Conservation (phyloP, 2,329 filamentous ascomycete genomes). For the Septoria linicola region DNA sequence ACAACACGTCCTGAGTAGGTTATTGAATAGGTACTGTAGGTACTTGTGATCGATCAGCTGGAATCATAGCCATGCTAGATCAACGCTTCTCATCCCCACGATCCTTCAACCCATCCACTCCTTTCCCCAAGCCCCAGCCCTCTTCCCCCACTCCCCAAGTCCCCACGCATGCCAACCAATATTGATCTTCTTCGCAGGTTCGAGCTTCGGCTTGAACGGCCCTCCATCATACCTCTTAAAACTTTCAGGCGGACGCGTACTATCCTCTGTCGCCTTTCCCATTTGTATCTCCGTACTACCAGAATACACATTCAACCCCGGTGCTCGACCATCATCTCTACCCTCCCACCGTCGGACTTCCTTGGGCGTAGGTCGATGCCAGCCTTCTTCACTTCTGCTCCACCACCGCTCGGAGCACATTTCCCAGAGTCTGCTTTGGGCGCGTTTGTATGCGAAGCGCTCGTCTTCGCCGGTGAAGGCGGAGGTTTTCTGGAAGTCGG, state of each 20-base stretch:
- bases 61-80: background rate
- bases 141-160: conserved; percentile 54
- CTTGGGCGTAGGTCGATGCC: conserved; percentile 66
- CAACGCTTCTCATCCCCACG: conserved; percentile 38
- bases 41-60: no score
- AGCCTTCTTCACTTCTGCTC: conserved; percentile 57
- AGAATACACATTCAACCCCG: background rate
- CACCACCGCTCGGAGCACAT: conserved; percentile 75
- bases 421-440: conserved; percentile 76
- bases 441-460: conserved; percentile 76
- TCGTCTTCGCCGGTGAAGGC: conserved; percentile 80
- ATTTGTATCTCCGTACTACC: conserved; percentile 25
- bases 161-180: conserved; percentile 58
- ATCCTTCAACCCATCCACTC: conserved; percentile 49
- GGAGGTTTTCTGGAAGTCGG: conserved; percentile 65
- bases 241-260: conserved; percentile 38
- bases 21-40: no score
- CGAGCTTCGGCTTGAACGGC: conserved; percentile 46
- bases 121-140: conserved; percentile 55
- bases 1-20: no score
- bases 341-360: conserved; percentile 68
- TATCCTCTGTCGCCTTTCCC: conserved; percentile 28
- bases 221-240: conserved; percentile 44
- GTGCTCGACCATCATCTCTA: conserved; percentile 11
- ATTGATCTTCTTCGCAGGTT: conserved; percentile 53